Evolutionary conservation across 2,329 filamentous ascomycete genomes (phyloP), one percentile per base, ranked within the genome.

Genomic region (Paecilomyces fulvus): DNA sequence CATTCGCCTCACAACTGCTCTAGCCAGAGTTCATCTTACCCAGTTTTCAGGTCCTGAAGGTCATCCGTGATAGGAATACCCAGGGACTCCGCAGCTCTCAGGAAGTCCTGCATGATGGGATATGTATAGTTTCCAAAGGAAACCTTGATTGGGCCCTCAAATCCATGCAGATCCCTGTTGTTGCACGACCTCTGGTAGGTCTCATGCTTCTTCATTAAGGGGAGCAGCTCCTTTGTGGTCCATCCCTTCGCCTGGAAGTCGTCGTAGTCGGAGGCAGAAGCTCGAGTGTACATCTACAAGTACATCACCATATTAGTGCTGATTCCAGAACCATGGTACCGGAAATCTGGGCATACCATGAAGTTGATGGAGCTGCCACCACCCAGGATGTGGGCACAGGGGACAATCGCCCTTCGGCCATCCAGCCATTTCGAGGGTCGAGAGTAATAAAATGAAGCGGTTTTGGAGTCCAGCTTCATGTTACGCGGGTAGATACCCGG

Each of bases 111-210:
- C 79, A 88, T 90, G 72, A 92, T 85, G 1, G 88, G 88, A 63
- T 92, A 92, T 3, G 85, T 88, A 72, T 90, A 87, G 72, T 90
- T 90, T 55, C 87, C 86, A 61, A 91, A 91, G 0, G 87, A 90
- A 43, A 90, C 87, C 73, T 90, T 90, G 75, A 91, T 90, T 0
- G 89, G 89, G 0, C 89, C 88, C 31, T 90, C 87, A 56, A 86
- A 89, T 1, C 89, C 89, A 65, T 92, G 89, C 21, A 88, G 63
- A 56, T 72, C 81, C 67, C 74, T 77, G 68, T 86, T 86, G 63
- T 83, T 83, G 52, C 77, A 82, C 6, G 84, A 75, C 37, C 83
- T 74, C 64, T 91, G 88, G 64, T 90, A 91, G 0, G 87, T 90
- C 75, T 91, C 88, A 59, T 90, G 85, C 76, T 91, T 91, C 75